Base-by-base conservation (phyloP, 345 rosid species). In the Arabidopsis arenosa region DNA sequence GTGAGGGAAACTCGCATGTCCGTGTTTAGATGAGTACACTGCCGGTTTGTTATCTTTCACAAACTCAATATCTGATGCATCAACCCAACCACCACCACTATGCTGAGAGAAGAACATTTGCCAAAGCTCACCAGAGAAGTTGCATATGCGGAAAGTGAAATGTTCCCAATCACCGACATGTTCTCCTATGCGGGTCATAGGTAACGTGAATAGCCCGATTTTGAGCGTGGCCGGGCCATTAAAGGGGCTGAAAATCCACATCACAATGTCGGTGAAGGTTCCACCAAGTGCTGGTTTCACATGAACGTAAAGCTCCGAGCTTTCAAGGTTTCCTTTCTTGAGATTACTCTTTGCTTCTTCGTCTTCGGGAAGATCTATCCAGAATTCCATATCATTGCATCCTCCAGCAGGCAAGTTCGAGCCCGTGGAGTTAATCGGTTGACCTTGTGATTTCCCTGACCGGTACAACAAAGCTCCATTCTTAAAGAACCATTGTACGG, bases 121-220 rank as follows among this genome's bases (percentile, higher is more conserved):
- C 89, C 90, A 87, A 5, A 93, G 86, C 85, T 91, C 96, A 36
- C 98, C 98, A 0, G 84, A 85, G 81, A 91, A 89, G 85, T 93
- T 93, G 83, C 93, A 80, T 37, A 93, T 55, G 1, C 97, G 92
- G 73, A 91, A 91, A 18, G 98, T 89, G 83, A 79, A 87, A 79
- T 93, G 98, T 68, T 91, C 97, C 98, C 98, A 93, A 54, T 93
- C 98, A 30, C 96, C 76, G 0, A 93, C 90, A 59, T 93, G 98
- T 65, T 93, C 75, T 17, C 98, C 98, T 15, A 93, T 56, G 66
- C 82, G 86, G 41, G 79, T 87, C 96, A 93, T 87, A 7, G 77
- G 85, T 44, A 93, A 62, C 43, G 70, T 93, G 88, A 89, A 73
- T 9, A 83, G 15, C 45, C 96, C 98, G 39, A 91, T 70, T 83